Conservation (phyloP, 352 stramenopile genomes). For the Pythium phragmitis region DNA sequence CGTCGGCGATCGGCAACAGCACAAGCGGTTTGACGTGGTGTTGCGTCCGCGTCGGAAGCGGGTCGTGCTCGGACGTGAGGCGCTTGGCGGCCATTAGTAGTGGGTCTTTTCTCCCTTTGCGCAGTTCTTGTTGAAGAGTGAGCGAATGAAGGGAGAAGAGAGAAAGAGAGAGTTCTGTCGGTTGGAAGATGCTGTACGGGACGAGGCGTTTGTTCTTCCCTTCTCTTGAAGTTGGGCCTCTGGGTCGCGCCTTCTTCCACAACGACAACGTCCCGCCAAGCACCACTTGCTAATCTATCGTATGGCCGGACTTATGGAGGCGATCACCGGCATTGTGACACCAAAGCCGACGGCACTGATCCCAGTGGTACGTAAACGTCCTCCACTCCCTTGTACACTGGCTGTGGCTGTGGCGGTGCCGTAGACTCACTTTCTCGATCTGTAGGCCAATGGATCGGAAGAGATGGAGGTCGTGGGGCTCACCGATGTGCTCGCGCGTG, state of each 20-base stretch:
- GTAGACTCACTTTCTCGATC: not conserved
- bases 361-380: slow-evolving; percentile 37
- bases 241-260: not conserved
- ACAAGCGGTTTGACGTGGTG: slow-evolving; percentile 54
- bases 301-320: slow-evolving; percentile 53
- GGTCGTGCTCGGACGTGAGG: slow-evolving; percentile 23
- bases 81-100: slow-evolving; percentile 19
- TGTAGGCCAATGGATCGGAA: slow-evolving; percentile 50
- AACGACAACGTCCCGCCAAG: not conserved
- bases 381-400: not conserved
- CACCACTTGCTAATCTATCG: not conserved
- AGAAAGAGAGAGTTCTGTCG: not conserved
- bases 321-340: slow-evolving; percentile 55
- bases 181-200: slow-evolving; percentile 5
- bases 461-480: slow-evolving; percentile 67
- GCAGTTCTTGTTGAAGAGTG: not conserved
- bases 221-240: slow-evolving; percentile 1
- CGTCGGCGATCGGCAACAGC: slow-evolving; percentile 59
- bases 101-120: too few relatives aligned
- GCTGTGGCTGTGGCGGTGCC: too few relatives aligned
- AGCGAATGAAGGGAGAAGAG: not conserved
- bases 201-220: not conserved
- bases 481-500: slow-evolving; percentile 48
- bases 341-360: slow-evolving; percentile 64
- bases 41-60: slow-evolving; percentile 17